Percentiles rank a stretch among this genome's conserved stretches.
Conservation (phyloP, 805 yeast genomes). For the Jamesozyma spencerorum region DNA sequence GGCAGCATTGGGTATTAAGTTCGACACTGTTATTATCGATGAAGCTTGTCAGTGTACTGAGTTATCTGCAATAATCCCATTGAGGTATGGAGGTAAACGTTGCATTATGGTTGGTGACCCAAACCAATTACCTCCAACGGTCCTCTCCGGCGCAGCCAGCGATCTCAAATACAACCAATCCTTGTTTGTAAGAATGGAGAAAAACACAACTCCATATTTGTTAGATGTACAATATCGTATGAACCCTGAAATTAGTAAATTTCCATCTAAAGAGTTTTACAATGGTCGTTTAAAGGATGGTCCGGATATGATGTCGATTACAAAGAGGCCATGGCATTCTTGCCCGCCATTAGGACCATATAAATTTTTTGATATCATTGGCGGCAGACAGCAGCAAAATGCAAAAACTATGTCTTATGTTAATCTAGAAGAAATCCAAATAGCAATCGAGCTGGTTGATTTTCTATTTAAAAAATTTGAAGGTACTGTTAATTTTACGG, state of each 20-base stretch:
- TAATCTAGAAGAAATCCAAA: conserved; percentile 61
- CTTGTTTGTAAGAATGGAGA: conserved; percentile 87
- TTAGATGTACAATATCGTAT: conserved; percentile 92
- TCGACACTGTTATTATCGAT: conserved; percentile 87
- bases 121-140: conserved; percentile 95
- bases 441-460: conserved; percentile 60
- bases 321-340: conserved; percentile 68
- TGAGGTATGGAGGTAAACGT: conserved; percentile 79
- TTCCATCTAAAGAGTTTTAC: conserved; percentile 83
- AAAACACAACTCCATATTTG: conserved; percentile 49
- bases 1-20: conserved; percentile 61
- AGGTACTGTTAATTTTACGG: conserved; percentile 41
- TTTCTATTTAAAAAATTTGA: conserved; percentile 43
- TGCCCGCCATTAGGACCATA: conserved; percentile 57
- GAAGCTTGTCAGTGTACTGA: conserved; percentile 98
- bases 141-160: conserved; percentile 80
- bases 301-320: conserved; percentile 51
- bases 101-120: conserved; percentile 99
- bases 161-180: conserved; percentile 77
- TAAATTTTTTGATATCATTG: conserved; percentile 58
- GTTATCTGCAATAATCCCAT: conserved; percentile 80
- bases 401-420: conserved; percentile 57
- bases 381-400: conserved; percentile 59
- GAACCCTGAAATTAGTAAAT: conserved; percentile 86
- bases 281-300: conserved; percentile 68